Base-by-base conservation (phyloP, 1,284 basidiomycete genomes). In the Takashimella koratensis region DNA sequence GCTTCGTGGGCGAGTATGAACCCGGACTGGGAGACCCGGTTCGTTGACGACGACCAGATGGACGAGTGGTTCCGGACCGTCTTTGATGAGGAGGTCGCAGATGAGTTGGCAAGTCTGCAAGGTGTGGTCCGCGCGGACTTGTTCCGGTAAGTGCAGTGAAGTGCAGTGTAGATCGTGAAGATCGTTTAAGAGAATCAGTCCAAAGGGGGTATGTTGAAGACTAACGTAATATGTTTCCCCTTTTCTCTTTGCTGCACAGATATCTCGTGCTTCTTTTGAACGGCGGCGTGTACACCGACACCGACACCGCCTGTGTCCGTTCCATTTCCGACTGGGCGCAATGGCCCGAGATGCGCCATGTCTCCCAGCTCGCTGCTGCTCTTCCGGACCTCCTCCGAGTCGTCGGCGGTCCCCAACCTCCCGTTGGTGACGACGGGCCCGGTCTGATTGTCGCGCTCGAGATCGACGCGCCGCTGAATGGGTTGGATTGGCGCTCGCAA, bases 271-370 rank as follows among this genome's bases (percentile, higher is more conserved):
- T 77, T 1, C 53, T 71, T 11, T 47, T 77, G 6, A 54, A 68
- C 40, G 76, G 76, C 27, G 76, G 76, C 2, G 73, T 77, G 47
- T 77, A 77, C 60, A 57, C 66, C 13, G 76, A 77, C 52, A 74
- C 70, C 20, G 76, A 78, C 56, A 78, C 76, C 30, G 58, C 56
- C 4, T 57, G 56, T 40, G 48, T 68, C n/a, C 54, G 52, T 3
- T 55, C 65, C 5, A 41, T 70, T 20, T 19, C 19, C 10, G 27
- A 56, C 8, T 67, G 66, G 68, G 55, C 50, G 3, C 30, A 20
- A 6, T 49, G 50, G 24, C 55, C 57, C 19, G 24, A 40, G 2
- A 25, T 26, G n/a, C 24, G 16, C 23, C 21, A 26, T 8, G 12
- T 39, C 40, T 44, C 50, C 21, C 58, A 59, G 5, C 25, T 64